These are phyloP conservation scores for Globisporangium parvum DNA, from an alignment of 352 stramenopile genomes.

Conservation along the genomic window DNA sequence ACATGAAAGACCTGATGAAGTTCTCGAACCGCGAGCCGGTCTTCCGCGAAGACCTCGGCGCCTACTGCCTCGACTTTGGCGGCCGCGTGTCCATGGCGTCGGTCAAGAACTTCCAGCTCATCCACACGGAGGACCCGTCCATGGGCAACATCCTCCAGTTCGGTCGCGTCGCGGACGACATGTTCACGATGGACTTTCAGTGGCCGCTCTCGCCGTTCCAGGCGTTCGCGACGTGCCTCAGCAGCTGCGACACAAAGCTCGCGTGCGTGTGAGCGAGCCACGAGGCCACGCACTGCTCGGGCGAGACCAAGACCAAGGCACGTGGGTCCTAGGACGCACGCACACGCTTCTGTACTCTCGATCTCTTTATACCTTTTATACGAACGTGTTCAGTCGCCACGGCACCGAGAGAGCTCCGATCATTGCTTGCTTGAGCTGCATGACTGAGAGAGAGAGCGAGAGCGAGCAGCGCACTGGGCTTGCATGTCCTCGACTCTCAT, in stretches of 20 bases:
- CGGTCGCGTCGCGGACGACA: slow-evolving; percentile 84
- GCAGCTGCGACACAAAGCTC: slow-evolving; percentile 86
- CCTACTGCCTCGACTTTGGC: slow-evolving; percentile 86
- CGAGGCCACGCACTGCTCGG: background rate
- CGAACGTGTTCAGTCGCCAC: no score
- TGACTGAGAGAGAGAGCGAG: no score
- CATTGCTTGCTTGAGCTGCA: no score
- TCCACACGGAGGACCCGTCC: slow-evolving; percentile 73
- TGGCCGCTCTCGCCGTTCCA: slow-evolving; percentile 85
- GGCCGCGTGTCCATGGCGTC: slow-evolving; percentile 66
- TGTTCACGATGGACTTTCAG: slow-evolving; percentile 90
- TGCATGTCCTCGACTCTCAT: no score
- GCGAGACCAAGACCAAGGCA: no score
- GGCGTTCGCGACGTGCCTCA: slow-evolving; percentile 86
- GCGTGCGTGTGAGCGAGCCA: slow-evolving; percentile 76
- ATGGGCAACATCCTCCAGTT: slow-evolving; percentile 89
- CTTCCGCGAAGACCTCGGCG: slow-evolving; percentile 79
- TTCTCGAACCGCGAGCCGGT: slow-evolving; percentile 85
- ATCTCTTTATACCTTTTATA: no score
- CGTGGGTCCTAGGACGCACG: no score
- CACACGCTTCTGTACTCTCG: no score
- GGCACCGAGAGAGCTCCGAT: no score
- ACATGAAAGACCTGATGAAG: slow-evolving; percentile 82
- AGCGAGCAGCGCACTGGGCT: no score
- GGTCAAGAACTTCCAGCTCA: slow-evolving; percentile 89